Evolutionary conservation across 2,329 filamentous ascomycete species (phyloP), one percentile per base, ranked within the genome.

Genomic region (Pochonia chlamydosporia): DNA sequence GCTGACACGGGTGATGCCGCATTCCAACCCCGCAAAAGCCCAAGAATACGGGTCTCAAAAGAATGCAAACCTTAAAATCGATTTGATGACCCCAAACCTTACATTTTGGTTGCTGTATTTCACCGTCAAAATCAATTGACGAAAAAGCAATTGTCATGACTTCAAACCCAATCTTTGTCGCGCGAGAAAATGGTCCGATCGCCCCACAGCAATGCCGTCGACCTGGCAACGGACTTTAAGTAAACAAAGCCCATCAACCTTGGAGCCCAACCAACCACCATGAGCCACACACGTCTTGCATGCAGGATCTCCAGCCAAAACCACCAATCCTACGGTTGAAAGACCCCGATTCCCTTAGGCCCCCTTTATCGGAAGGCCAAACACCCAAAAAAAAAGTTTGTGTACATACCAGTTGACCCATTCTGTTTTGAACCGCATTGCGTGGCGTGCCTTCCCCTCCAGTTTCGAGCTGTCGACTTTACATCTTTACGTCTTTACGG

Each of bases 151-250:
- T 16, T 8, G 7, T 16, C 5, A 20, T 21, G 2, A 11, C n/a
- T 3, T 13, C 8, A 39, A n/a, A n/a, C n/a, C 33, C n/a, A 9
- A 36, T 16, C 8, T 23, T 2, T 9, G n/a, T 10, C 23, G 11
- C 20, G 7, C 21, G 2, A n/a, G 35, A 20, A n/a, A 21, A 13
- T 35, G 16, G 31, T 21, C 41, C 13, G 18, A 28, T 7, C 9
- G 26, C 25, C 36, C 16, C 30, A 24, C 25, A 44, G n/a, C 31
- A 7, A 20, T 18, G 7, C 28, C 21, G 59, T 66, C 55, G 60
- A 56, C 64, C 56, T 53, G 52, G 63, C 64, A 66, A 67, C 64
- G 24, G 46, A 33, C 16, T n/a, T n/a, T n/a, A n/a, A n/a, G 59
- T 67, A 63, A 67, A 67, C 64, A 67, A 63, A 54, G 43, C 33